Base-by-base conservation (phyloP, 805 yeast species). In the Myxozyma melibiosi region DNA sequence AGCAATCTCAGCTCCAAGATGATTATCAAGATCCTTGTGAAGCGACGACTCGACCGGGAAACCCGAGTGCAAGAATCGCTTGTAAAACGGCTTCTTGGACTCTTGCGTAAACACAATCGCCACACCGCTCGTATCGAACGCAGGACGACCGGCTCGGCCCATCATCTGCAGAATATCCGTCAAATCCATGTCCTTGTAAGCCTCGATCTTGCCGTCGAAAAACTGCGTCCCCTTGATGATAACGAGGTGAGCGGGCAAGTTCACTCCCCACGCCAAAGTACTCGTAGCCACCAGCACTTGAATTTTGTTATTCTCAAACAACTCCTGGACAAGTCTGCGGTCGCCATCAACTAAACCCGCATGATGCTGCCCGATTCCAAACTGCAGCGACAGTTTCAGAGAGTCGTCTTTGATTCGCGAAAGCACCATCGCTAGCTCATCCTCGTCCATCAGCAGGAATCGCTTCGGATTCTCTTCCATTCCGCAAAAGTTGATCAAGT, bases 201-300 rank as follows among this genome's bases (percentile, higher is more conserved):
- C 88, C 68, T 85, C 88, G 58, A 78, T 74, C 52, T 74, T 78
- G 22, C 78, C 78, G 20, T 77, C 78, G 80, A 85, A 86, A 50
- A 80, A 76, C 64, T 79, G 83, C 0, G 94, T 86, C 28, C 92
- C 92, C 70, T 86, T 86, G 64, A 86, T 84, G 42, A 86, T 81
- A 14, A 86, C 94, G 63, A 86, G 74, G 71, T 86, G 86, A 0
- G 94, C 92, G 1, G 92, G 92, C 62, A 87, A 76, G 66, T 86
- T 87, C 45, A 87, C 92, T 71, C 92, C 92, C 92, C 92, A 87
- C 0, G 94, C 92, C 62, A 87, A 77, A 1, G 92, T 87, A n/a
- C 90, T 84, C 0, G 94, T 86, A 1, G 92, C 91, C 37, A 87
- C 77, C 59, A 86, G 76, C 42, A 86, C 80, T 71, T 87, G 94